Percentiles rank a stretch among this genome's conserved stretches.
Conservation (phyloP, 169 alveolate genomes). For the Plasmodium gonderi region DNA sequence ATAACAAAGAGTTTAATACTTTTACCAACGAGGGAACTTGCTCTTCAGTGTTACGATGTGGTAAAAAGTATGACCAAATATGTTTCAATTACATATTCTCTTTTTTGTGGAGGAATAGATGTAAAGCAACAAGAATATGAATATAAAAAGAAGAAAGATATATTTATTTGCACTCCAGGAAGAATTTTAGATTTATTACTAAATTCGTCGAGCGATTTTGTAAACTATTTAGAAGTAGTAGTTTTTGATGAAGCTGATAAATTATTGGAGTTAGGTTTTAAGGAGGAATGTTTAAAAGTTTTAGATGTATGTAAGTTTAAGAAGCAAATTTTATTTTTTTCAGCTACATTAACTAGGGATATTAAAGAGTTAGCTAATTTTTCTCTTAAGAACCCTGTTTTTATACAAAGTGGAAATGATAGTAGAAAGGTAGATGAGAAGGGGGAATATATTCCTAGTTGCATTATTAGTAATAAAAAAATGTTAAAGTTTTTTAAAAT, state of each 20-base stretch:
- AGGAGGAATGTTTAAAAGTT: conserved; percentile 86
- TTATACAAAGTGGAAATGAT: conserved; percentile 75
- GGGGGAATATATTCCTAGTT: neutral
- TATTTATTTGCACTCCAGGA: conserved; percentile 98
- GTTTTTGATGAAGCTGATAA: conserved; percentile 97
- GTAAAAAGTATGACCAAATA: conserved; percentile 87
- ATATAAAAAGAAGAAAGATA: conserved; percentile 93
- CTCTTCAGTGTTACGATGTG: conserved; percentile 91
- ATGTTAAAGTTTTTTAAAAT: conserved; percentile 66
- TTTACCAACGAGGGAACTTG: conserved; percentile 94
- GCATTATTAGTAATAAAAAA: neutral
- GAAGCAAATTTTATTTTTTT: conserved; percentile 90
- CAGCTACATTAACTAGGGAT: conserved; percentile 91
- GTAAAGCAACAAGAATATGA: conserved; percentile 89
- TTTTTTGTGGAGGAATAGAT: conserved; percentile 91
- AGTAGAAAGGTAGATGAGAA: neutral
- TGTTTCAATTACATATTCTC: conserved; percentile 82
- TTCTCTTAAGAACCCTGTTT: conserved; percentile 87
- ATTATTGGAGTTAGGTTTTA: conserved; percentile 95
- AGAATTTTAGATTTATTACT: conserved; percentile 94
- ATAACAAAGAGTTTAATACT: conserved; percentile 91
- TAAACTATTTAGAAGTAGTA: conserved; percentile 90
- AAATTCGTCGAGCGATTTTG: conserved; percentile 85
- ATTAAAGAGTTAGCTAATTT: conserved; percentile 87
- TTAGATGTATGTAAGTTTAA: conserved; percentile 83